phyloP scores from a whole-genome alignment of 2,329 filamentous ascomycete genomes.

The Pyrenochaeta sp. region DNA sequence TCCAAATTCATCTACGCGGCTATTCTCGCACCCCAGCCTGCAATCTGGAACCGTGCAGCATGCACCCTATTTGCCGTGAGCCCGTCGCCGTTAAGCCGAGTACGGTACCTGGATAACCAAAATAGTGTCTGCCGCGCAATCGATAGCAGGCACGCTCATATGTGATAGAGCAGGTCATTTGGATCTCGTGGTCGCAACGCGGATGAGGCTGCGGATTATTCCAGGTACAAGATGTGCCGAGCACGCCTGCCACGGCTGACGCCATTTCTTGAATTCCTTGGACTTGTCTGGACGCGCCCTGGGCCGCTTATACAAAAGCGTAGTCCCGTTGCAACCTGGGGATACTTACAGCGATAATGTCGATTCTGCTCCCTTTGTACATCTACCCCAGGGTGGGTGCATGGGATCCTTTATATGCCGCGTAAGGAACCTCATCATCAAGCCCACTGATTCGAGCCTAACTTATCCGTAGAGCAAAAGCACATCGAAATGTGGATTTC shows the following conservation, averaged over 20 bases:
- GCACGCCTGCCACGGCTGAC: not conserved
- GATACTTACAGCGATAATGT: conserved; percentile 22
- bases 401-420: conserved; percentile 58
- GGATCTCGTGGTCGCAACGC: conserved; percentile 4
- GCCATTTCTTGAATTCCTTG: not conserved
- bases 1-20: conserved; percentile 5
- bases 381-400: conserved; percentile 58
- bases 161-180: conserved; percentile 8
- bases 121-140: conserved; percentile 3
- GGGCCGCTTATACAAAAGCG: not conserved
- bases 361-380: conserved; percentile 60
- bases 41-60: conserved; percentile 7
- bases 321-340: not conserved
- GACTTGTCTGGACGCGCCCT: too few relatives aligned
- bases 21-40: conserved; percentile 6
- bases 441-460: too few relatives aligned
- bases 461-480: conserved; percentile 31
- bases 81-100: conserved; percentile 3
- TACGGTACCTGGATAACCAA: not conserved
- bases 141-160: not conserved
- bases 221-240: conserved; percentile 11
- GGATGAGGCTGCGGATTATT: conserved; percentile 8
- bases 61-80: conserved; percentile 5
- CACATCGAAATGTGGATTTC: conserved; percentile 55
- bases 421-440: too few relatives aligned